A percentile compares a stretch with the other conserved stretches of the same genome.
phyloP scores from a whole-genome alignment of 331 rosid species.

The Telfairia occidentalis region DNA sequence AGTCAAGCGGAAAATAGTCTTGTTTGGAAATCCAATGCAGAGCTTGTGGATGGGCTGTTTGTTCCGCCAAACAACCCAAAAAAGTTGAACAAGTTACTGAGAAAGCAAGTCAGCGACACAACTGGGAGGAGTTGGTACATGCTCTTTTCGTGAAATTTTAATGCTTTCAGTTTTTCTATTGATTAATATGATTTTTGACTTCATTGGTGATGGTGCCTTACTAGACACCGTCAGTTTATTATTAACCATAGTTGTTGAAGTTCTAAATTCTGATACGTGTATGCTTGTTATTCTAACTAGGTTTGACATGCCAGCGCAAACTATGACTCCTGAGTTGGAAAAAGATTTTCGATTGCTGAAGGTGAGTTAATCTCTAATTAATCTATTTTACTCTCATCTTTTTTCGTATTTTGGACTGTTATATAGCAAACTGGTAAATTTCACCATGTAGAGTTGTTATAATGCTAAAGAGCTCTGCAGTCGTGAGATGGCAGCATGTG shows the following conservation, averaged over 20 bases:
- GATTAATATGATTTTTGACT: not conserved
- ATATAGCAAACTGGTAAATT: not conserved
- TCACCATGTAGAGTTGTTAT: not conserved
- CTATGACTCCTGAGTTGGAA: conserved; percentile 61
- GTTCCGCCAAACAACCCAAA: conserved; percentile 61
- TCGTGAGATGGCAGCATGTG: not conserved
- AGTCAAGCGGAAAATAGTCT: conserved; percentile 22
- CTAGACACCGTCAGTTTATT: not conserved
- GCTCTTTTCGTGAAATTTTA: not conserved
- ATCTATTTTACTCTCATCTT: not conserved
- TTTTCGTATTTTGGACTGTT: not conserved
- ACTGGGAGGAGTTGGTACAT: conserved; percentile 58
- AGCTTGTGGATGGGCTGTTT: conserved; percentile 72
- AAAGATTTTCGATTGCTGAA: conserved; percentile 57
- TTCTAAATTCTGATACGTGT: not conserved
- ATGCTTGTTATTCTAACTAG: conserved; percentile 20
- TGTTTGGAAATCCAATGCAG: conserved; percentile 39
- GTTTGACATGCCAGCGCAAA: conserved; percentile 82
- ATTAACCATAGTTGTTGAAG: not conserved
- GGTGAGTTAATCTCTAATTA: conserved; percentile 22
- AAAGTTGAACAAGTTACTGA: conserved; percentile 47
- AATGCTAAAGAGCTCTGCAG: not conserved
- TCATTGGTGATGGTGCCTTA: not conserved
- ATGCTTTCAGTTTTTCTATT: not conserved
- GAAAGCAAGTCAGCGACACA: conserved; percentile 59